phyloP scores from a whole-genome alignment of 192 early-diverging fungal species.

The Backusella macrospora region DNA sequence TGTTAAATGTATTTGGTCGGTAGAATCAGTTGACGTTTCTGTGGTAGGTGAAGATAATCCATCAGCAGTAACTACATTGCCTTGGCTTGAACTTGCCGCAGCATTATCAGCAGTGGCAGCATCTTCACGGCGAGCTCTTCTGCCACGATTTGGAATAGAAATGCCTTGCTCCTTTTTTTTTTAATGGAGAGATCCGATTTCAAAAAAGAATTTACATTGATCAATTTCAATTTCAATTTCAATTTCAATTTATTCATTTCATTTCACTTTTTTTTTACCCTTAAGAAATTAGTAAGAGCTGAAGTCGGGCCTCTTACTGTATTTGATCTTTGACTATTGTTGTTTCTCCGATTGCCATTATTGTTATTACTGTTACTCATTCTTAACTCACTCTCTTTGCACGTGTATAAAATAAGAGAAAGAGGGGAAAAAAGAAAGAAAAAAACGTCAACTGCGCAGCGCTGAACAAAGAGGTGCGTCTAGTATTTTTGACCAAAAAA shows the following conservation, averaged over 20 bases:
- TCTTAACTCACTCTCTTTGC: not conserved
- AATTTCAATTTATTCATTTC: not conserved
- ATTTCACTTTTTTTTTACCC: slow-evolving; percentile 32
- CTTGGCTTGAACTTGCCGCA: slow-evolving; percentile 14
- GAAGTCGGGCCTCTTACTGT: slow-evolving; percentile 54
- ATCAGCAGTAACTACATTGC: not conserved
- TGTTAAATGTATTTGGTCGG: not conserved
- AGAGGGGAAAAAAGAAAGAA: not conserved
- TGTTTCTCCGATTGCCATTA: not conserved
- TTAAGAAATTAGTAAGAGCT: slow-evolving; percentile 51
- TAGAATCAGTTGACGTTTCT: not conserved
- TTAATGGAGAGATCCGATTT: not conserved
- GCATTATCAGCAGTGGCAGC: slow-evolving; percentile 21
- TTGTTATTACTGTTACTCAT: slow-evolving; percentile 3
- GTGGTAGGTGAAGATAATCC: not conserved
- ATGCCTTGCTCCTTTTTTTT: slow-evolving; percentile 40
- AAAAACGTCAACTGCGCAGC: not conserved
- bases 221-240: not conserved
- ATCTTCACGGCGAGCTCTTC: slow-evolving; percentile 6
- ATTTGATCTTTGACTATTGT: slow-evolving; percentile 10
- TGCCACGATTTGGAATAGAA: slow-evolving; percentile 33
- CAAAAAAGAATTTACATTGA: not conserved
- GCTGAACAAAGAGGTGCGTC: not conserved
- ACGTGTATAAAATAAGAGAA: not conserved
- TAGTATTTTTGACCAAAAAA: not conserved